A percentile compares a stretch with the other conserved stretches of the same genome.
These are phyloP conservation scores for Pseudogymnoascus sp. DNA, from an alignment of 2,329 filamentous ascomycete genomes.

Conservation along the genomic window DNA sequence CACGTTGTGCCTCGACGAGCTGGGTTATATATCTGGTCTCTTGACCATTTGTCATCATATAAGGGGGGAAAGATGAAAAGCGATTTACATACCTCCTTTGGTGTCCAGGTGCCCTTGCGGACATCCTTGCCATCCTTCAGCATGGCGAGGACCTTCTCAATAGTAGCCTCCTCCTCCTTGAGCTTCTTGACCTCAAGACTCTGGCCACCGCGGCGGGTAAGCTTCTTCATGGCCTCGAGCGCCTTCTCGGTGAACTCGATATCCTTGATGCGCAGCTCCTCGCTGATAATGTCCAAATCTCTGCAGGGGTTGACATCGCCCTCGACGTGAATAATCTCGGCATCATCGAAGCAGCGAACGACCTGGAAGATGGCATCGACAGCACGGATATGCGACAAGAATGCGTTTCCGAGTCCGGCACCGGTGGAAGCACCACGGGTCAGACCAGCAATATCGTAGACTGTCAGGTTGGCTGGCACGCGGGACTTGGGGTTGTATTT, in stretches of 20 bases:
- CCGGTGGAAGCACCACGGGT: slow-evolving; percentile 94
- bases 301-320: slow-evolving; percentile 93
- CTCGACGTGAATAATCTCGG: slow-evolving; percentile 98
- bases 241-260: slow-evolving; percentile 98
- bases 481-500: slow-evolving; percentile 97
- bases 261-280: slow-evolving; percentile 95
- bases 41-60: slow-evolving; percentile 98
- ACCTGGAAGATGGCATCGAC: slow-evolving; percentile 98
- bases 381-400: slow-evolving; percentile 96
- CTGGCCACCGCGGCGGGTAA: slow-evolving; percentile 89
- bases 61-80: slow-evolving; percentile 28
- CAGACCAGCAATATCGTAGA: slow-evolving; percentile 97
- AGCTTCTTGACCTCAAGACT: slow-evolving; percentile 97
- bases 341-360: slow-evolving; percentile 95
- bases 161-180: slow-evolving; percentile 86
- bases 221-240: slow-evolving; percentile 85
- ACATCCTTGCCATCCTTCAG: slow-evolving; percentile 89
- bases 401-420: slow-evolving; percentile 93
- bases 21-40: too few species aligned
- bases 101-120: slow-evolving; percentile 79
- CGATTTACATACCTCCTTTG: slow-evolving; percentile 78
- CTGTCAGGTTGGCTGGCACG: slow-evolving; percentile 95
- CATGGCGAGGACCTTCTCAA: slow-evolving; percentile 80
- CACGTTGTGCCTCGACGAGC: slow-evolving; percentile 95
- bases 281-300: slow-evolving; percentile 93